phyloP scores from a whole-genome alignment of 2,329 filamentous ascomycete species.

The Plectosphaerella cucumerina region DNA sequence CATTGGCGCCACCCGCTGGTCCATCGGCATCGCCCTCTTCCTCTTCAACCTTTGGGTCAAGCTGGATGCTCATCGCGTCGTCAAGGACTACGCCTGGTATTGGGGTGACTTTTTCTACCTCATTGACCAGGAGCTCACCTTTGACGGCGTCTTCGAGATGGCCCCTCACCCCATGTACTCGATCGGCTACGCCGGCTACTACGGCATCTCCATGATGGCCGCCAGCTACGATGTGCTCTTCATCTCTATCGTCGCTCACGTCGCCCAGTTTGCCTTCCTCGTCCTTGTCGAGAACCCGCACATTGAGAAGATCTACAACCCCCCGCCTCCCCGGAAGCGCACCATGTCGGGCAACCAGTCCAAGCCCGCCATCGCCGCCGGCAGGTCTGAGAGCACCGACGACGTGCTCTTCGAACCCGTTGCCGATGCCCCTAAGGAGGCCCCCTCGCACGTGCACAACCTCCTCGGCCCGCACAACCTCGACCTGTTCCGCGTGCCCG shows the following conservation, averaged over 20 bases:
- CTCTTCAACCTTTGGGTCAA: conserved; percentile 99
- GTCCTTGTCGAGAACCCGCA: conserved; percentile 92
- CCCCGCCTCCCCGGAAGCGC: conserved; percentile 69
- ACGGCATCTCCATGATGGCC: conserved; percentile 96
- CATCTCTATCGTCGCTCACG: conserved; percentile 92
- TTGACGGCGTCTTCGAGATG: conserved; percentile 98
- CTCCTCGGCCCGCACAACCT: conserved; percentile 79
- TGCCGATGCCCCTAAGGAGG: conserved; percentile 22
- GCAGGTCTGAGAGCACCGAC: conserved; percentile 7
- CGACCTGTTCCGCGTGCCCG: conserved; percentile 83
- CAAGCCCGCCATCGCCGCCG: conserved; percentile 6
- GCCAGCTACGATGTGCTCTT: conserved; percentile 96
- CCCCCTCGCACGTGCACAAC: conserved; percentile 71
- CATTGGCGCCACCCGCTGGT: conserved; percentile 73
- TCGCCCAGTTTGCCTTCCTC: conserved; percentile 91
- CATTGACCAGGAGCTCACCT: conserved; percentile 94
- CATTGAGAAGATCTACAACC: conserved; percentile 96
- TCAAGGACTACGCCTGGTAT: conserved; percentile 99
- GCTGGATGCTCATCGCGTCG: conserved; percentile 92
- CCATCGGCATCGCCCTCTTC: conserved; percentile 70
- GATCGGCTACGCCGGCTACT: conserved; percentile 95
- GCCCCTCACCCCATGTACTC: conserved; percentile 99
- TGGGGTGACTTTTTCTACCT: conserved; percentile 99
- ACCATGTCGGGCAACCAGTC: conserved; percentile 27
- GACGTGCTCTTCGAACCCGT: conserved; percentile 11